Conservation (phyloP, 257 asterid genomes). For the Solanum lignicaule region DNA sequence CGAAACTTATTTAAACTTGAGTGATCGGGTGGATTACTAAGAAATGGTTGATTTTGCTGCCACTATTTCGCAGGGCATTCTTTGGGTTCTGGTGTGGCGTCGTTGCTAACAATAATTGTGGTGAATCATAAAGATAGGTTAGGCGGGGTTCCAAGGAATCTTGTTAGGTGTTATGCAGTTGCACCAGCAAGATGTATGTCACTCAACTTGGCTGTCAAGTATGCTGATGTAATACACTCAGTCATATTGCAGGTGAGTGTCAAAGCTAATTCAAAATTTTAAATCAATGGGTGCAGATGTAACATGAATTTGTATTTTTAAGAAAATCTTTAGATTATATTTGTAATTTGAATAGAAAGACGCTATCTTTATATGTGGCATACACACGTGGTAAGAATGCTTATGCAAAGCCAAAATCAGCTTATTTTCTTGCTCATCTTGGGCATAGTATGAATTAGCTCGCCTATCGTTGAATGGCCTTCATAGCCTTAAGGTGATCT, state of each 20-base stretch:
- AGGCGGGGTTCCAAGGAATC: constrained; percentile 68
- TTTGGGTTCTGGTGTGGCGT: constrained; percentile 86
- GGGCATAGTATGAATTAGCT: neutral
- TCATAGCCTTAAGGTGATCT: neutral
- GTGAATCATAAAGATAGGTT: constrained; percentile 64
- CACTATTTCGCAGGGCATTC: constrained; percentile 59
- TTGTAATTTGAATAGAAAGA: neutral
- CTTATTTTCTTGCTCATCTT: neutral
- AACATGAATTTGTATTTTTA: neutral
- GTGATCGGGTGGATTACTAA: neutral
- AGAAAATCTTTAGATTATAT: neutral
- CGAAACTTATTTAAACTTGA: neutral
- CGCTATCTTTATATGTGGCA: neutral
- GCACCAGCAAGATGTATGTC: constrained; percentile 98
- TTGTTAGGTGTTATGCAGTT: constrained; percentile 67
- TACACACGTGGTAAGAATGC: neutral
- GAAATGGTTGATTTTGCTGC: neutral
- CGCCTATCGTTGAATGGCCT: neutral
- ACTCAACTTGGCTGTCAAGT: constrained; percentile 87
- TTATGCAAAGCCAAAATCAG: neutral
- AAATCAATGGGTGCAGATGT: neutral
- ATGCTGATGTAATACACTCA: constrained; percentile 74
- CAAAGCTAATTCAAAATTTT: neutral
- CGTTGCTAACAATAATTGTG: constrained; percentile 57
- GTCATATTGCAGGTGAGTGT: constrained; percentile 80